These are phyloP conservation scores for Globisporangium canariense DNA, from an alignment of 352 stramenopile species.

Conservation along the genomic window DNA sequence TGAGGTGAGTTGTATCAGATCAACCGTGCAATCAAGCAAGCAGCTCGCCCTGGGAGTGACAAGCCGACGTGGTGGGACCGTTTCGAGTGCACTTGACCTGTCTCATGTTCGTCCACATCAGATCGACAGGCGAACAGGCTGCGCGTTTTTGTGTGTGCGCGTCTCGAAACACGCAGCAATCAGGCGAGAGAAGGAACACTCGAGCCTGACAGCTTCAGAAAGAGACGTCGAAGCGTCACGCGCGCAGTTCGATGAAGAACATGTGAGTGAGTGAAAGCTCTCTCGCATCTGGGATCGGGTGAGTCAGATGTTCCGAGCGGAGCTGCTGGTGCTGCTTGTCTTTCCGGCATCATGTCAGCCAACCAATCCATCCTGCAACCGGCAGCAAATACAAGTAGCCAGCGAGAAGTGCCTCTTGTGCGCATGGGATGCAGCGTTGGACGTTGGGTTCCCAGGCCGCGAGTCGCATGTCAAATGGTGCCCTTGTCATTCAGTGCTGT, in stretches of 20 bases:
- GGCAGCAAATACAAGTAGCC: not conserved
- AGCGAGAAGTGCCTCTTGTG: no score
- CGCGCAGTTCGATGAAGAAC: not conserved
- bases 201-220: conserved; percentile 1
- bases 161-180: not conserved
- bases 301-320: not conserved
- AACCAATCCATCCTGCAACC: not conserved
- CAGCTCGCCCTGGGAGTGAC: not conserved
- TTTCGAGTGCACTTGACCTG: not conserved
- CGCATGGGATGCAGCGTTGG: no score
- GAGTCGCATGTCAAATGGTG: not conserved
- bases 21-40: not conserved
- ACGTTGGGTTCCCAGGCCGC: not conserved
- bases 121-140: not conserved
- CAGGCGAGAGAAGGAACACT: not conserved
- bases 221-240: conserved; percentile 1
- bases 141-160: not conserved
- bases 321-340: not conserved
- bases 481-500: not conserved
- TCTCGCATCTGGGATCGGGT: not conserved
- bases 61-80: not conserved
- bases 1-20: not conserved
- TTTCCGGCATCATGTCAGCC: not conserved
- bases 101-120: conserved; percentile 1
- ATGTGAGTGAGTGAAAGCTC: not conserved